Percentiles rank a stretch among this genome's conserved stretches.
phyloP scores from a whole-genome alignment of 2,329 filamentous ascomycete genomes.

The Cytospora paraplurivora region DNA sequence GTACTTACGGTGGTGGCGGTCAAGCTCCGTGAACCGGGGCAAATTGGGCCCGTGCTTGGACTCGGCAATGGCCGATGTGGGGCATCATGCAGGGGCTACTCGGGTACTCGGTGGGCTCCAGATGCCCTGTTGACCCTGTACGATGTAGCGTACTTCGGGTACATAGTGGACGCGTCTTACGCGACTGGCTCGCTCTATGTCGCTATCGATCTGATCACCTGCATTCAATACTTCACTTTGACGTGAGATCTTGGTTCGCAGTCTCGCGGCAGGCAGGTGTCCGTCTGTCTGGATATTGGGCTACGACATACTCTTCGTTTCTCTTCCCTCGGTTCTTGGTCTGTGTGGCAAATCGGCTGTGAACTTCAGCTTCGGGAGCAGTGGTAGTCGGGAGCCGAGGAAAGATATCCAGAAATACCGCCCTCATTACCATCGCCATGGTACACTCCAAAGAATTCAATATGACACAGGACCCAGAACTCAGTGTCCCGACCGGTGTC shows the following conservation, averaged over 20 bases:
- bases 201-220: too few relatives aligned
- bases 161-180: too few relatives aligned
- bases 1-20: too few relatives aligned
- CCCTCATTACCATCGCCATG: neutral
- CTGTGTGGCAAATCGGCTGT: neutral
- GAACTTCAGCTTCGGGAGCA: neutral
- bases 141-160: too few relatives aligned
- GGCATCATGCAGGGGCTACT: too few relatives aligned
- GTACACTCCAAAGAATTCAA: neutral
- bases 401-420: neutral
- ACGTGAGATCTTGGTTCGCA: neutral
- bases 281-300: neutral
- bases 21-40: too few relatives aligned
- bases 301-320: neutral
- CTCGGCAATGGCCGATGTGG: too few relatives aligned
- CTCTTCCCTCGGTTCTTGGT: neutral
- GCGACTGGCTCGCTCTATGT: too few relatives aligned
- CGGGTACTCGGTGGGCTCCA: too few relatives aligned
- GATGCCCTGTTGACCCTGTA: too few relatives aligned
- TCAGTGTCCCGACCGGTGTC: too few relatives aligned
- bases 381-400: neutral
- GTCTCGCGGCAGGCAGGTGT: neutral
- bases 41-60: too few relatives aligned
- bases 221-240: neutral
- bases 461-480: conserved; percentile 45